A percentile compares a stretch with the other conserved stretches of the same genome.
Evolutionary conservation across 1,284 basidiomycete genomes (phyloP).

Genomic region (Puccinia triticina): DNA sequence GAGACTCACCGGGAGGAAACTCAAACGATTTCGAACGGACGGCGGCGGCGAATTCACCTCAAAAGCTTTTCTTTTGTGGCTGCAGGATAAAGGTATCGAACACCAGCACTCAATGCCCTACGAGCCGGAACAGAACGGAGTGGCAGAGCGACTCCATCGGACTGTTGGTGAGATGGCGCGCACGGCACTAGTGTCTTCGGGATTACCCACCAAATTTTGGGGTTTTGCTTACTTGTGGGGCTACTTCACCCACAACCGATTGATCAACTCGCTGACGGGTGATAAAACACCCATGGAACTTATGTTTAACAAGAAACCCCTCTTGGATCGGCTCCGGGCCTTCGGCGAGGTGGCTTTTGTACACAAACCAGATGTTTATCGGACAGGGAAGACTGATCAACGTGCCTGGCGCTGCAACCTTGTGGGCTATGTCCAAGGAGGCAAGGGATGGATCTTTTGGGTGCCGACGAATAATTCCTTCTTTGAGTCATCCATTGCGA

Average conservation of each 20-base stretch:
- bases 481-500: conserved; percentile 14
- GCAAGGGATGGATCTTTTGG: conserved; percentile 39
- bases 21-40: conserved; percentile 30
- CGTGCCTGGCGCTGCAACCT: not conserved
- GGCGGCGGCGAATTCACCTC: conserved; percentile 32
- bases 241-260: too few species aligned
- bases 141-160: conserved; percentile 27
- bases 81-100: conserved; percentile 28
- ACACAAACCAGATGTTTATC: not conserved
- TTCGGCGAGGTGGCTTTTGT: conserved; percentile 46
- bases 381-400: not conserved
- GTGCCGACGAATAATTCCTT: conserved; percentile 1
- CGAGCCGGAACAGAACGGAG: conserved; percentile 34
- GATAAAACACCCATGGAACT: conserved; percentile 25
- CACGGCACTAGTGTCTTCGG: not conserved
- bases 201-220: conserved; percentile 34
- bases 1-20: not conserved
- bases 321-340: not conserved
- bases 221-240: conserved; percentile 19
- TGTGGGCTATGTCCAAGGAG: conserved; percentile 19
- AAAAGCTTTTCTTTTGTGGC: not conserved
- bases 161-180: conserved; percentile 27
- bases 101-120: conserved; percentile 35
- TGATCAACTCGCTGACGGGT: conserved; percentile 27
- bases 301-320: conserved; percentile 6